Evolutionary conservation across 2,329 filamentous ascomycete species (phyloP).

Genomic region (Alternaria arborescens): DNA sequence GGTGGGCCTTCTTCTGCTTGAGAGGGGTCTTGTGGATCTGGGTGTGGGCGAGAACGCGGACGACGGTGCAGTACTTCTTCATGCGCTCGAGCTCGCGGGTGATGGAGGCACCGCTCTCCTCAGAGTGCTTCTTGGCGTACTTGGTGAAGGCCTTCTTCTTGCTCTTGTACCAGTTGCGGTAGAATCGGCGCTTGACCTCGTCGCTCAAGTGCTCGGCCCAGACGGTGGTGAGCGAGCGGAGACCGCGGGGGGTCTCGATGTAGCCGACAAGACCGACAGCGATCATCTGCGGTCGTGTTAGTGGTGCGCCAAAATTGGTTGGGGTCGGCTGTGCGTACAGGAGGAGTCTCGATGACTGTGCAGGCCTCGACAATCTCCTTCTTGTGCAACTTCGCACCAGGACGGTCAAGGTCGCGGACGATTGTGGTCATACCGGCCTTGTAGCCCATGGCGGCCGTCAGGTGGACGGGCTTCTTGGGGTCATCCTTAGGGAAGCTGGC

Average conservation of each 20-base stretch:
- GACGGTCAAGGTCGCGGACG: constrained; percentile 98
- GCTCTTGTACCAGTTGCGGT: constrained; percentile 99
- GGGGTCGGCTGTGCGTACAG: constrained; percentile 73
- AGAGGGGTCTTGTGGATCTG: constrained; percentile 99
- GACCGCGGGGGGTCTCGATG: constrained; percentile 99
- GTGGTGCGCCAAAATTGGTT: constrained; percentile 56
- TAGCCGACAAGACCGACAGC: constrained; percentile 99
- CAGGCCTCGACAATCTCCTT: constrained; percentile 57
- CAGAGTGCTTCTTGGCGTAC: constrained; percentile 99
- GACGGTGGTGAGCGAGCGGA: constrained; percentile 98
- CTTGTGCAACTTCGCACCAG: constrained; percentile 99
- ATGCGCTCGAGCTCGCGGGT: constrained; percentile 99
- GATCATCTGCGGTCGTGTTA: constrained; percentile 78
- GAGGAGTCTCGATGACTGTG: constrained; percentile 55
- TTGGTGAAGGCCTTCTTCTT: constrained; percentile 99
- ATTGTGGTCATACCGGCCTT: constrained; percentile 99
- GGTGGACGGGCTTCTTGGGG: constrained; percentile 98
- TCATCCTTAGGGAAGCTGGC: constrained; percentile 99
- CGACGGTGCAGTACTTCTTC: constrained; percentile 99
- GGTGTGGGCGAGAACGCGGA: constrained; percentile 98
- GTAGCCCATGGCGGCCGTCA: constrained; percentile 98
- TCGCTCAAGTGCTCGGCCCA: constrained; percentile 99
- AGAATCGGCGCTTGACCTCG: constrained; percentile 99
- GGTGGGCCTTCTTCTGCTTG: constrained; percentile 99
- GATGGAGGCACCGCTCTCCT: constrained; percentile 88